phyloP scores from a whole-genome alignment of 2,329 filamentous ascomycete genomes.

The Fusarium falciforme region DNA sequence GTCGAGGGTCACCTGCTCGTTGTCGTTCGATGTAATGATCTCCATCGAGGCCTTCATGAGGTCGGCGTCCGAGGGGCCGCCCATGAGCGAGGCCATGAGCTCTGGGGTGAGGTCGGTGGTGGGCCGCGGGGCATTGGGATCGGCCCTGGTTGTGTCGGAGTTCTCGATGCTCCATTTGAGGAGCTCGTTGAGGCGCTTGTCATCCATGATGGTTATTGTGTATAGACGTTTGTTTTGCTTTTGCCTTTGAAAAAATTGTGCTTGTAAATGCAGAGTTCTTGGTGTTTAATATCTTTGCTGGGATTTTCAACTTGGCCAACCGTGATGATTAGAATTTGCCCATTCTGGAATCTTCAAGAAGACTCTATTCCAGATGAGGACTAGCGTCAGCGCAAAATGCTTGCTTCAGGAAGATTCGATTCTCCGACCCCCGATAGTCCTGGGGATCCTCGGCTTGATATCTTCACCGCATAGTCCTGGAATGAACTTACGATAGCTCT shows the following conservation, averaged over 20 bases:
- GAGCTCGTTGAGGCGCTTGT: slow-evolving; percentile 76
- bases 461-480: slow-evolving; percentile 6
- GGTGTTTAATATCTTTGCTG: slow-evolving; percentile 15
- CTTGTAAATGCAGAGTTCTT: slow-evolving; percentile 8
- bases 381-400: slow-evolving; percentile 39
- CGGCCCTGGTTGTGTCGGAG: slow-evolving; percentile 49
- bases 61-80: slow-evolving; percentile 89
- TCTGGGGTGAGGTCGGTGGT: slow-evolving; percentile 71
- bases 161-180: slow-evolving; percentile 80
- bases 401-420: slow-evolving; percentile 26
- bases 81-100: slow-evolving; percentile 79
- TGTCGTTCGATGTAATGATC: slow-evolving; percentile 72
- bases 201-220: slow-evolving; percentile 52
- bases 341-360: slow-evolving; percentile 59
- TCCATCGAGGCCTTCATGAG: slow-evolving; percentile 89
- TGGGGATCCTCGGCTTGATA: slow-evolving; percentile 4
- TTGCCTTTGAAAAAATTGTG: neutral
- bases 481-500: slow-evolving; percentile 6
- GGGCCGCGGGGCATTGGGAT: slow-evolving; percentile 46
- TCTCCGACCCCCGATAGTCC: slow-evolving; percentile 21
- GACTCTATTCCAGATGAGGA: slow-evolving; percentile 36
- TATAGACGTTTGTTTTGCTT: neutral
- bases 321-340: slow-evolving; percentile 42
- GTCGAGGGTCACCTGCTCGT: slow-evolving; percentile 72
- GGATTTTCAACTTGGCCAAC: slow-evolving; percentile 31